Conservation (phyloP, 2,329 filamentous ascomycete species). For the Stagonosporopsis vannaccii region DNA sequence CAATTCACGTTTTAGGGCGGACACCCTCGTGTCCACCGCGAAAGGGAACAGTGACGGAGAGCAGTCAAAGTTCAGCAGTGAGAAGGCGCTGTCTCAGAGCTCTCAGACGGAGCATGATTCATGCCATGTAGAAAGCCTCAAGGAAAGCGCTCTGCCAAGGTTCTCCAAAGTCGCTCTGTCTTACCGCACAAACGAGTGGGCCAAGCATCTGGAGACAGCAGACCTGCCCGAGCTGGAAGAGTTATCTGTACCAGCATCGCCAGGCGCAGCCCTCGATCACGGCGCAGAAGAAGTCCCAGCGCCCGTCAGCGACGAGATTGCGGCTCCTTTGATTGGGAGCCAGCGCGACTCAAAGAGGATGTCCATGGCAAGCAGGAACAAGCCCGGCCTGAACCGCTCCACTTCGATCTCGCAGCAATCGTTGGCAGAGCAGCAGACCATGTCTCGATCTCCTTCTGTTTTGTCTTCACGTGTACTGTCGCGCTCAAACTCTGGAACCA, state of each 20-base stretch:
- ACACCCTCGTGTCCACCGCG: slow-evolving; percentile 26
- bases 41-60: slow-evolving; percentile 27
- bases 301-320: slow-evolving; percentile 53
- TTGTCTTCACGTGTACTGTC: slow-evolving; percentile 27
- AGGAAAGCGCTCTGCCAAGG: slow-evolving; percentile 67
- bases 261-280: slow-evolving; percentile 50
- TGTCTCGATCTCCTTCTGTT: slow-evolving; percentile 30
- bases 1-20: slow-evolving; percentile 29
- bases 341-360: slow-evolving; percentile 34
- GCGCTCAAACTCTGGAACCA: slow-evolving; percentile 28
- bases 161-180: slow-evolving; percentile 79
- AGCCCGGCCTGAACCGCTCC: slow-evolving; percentile 26
- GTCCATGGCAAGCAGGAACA: slow-evolving; percentile 34
- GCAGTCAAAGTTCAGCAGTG: slow-evolving; percentile 53
- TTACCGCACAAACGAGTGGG: slow-evolving; percentile 95
- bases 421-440: slow-evolving; percentile 21
- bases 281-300: slow-evolving; percentile 60
- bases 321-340: slow-evolving; percentile 26
- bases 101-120: slow-evolving; percentile 38
- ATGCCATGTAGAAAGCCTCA: slow-evolving; percentile 54
- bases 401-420: slow-evolving; percentile 35
- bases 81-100: slow-evolving; percentile 33
- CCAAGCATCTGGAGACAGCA: slow-evolving; percentile 82
- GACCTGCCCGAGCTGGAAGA: slow-evolving; percentile 74
- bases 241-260: slow-evolving; percentile 58